phyloP scores from a whole-genome alignment of 73 alveolate genomes.

The Breviolum minutum region DNA sequence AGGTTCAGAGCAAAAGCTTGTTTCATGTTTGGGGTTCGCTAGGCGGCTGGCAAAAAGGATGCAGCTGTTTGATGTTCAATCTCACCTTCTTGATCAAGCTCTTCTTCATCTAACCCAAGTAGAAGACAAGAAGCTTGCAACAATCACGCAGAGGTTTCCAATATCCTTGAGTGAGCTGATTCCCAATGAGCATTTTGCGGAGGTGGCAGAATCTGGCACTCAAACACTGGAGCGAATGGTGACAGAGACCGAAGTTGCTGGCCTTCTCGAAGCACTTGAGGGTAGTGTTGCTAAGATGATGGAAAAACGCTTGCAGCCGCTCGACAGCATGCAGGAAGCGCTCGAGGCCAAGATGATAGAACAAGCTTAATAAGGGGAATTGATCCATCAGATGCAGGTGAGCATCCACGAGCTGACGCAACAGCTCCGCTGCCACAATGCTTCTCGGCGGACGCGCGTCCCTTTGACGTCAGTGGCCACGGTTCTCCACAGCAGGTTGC shows the following conservation, averaged over 20 bases:
- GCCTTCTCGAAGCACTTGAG: not conserved
- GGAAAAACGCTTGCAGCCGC: not conserved
- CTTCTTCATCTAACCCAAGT: no score
- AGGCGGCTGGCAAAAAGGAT: no score
- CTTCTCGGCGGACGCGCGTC: not conserved
- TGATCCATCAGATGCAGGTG: not conserved
- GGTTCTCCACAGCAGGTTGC: not conserved
- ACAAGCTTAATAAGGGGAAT: not conserved
- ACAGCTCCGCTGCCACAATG: not conserved
- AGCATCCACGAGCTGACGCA: not conserved
- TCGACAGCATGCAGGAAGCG: not conserved
- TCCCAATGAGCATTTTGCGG: no score
- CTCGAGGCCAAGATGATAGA: not conserved
- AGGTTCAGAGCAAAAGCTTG: no score
- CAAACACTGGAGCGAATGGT: no score
- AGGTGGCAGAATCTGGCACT: no score
- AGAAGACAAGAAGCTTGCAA: no score
- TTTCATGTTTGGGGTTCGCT: no score
- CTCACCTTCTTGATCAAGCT: no score
- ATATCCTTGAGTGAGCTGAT: no score
- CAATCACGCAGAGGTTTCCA: no score
- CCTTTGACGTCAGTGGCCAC: not conserved
- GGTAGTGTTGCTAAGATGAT: not conserved
- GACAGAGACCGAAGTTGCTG: not conserved
- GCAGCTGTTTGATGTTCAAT: no score